Percentiles rank a stretch among this genome's conserved stretches.
Evolutionary conservation across 495 filamentous ascomycete genomes (phyloP).

Genomic region (Pyrenula massariospora): DNA sequence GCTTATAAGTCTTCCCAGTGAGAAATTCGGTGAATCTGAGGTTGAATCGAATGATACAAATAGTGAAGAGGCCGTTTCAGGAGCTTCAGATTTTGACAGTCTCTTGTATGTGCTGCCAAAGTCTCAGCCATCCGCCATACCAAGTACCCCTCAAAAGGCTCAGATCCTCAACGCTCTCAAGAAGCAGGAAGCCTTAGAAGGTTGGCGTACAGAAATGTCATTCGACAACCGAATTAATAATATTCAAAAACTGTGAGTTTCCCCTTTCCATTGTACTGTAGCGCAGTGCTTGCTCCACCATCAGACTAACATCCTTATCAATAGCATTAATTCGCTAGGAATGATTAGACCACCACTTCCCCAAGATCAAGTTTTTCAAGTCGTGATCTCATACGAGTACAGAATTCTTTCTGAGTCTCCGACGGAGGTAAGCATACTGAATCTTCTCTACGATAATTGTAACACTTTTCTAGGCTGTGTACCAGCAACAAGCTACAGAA

Average conservation of each 20-base stretch:
- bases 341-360: too few relatives aligned
- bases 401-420: too few relatives aligned
- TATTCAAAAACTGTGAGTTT: too few relatives aligned
- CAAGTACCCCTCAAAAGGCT: slow-evolving; percentile 82
- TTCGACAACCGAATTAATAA: slow-evolving; percentile 17
- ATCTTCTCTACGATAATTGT: neutral
- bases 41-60: neutral
- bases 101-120: neutral
- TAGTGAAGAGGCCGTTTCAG: neutral
- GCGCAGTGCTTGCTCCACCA: too few relatives aligned
- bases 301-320: too few relatives aligned
- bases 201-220: slow-evolving; percentile 58
- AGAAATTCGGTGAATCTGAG: neutral
- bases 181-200: slow-evolving; percentile 74
- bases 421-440: neutral
- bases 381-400: too few relatives aligned
- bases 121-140: slow-evolving; percentile 30
- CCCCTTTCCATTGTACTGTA: too few relatives aligned
- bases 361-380: too few relatives aligned
- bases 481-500: slow-evolving; percentile 69
- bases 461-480: neutral
- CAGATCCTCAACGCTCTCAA: slow-evolving; percentile 76
- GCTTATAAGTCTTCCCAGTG: slow-evolving; percentile 5
- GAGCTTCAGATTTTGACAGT: neutral
- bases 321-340: too few relatives aligned